Evolutionary conservation across 305 asterid species (phyloP), one percentile per base, ranked within the genome.

Genomic region (Solanum hybrid): DNA sequence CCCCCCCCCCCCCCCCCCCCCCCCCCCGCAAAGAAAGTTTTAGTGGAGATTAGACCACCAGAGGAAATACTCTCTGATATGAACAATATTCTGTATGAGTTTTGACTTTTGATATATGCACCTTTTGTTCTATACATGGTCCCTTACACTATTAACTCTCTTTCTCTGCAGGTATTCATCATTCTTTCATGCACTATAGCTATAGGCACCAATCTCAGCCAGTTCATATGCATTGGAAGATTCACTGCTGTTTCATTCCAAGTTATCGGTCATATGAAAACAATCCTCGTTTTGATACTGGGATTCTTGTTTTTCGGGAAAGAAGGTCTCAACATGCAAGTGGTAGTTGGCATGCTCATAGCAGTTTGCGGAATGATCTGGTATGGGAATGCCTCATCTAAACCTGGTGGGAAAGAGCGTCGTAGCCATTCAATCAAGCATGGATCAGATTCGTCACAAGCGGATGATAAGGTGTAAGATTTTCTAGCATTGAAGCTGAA

Each of bases 221-320:
- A 96, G 93, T 95, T 96, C 93, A 96, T 96, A 93, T 96, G 98
- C 94, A 96, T 96, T 78, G 98, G 98, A 91, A 94, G 98, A 96
- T 96, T 96, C 91, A 94, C 96, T 72, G 98, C 98, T 24, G 98
- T 96, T 81, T 93, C 98, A 66, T 96, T 96, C 90, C 98, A 96
- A 91, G 98, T 96, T 88, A 94, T 96, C 13, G 98, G 98, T 60
- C 98, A 96, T 89, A 95, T 96, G 98, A 96, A 96, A 90, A 96
- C 98, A 31, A 94, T 96, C 89, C 96, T 96, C 34, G 98, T 95
- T 22, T 79, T 96, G 92, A 93, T 93, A 82, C 93, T 96, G 89
- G 98, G 98, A 60, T 96, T 96, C 92, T 32, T 94, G 37, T 93
- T 96, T 64, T 96, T 96, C 11, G 98, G 98, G 40, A 94, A 93